phyloP scores from a whole-genome alignment of 768 basidiomycete species.

The Phaffia australis region DNA sequence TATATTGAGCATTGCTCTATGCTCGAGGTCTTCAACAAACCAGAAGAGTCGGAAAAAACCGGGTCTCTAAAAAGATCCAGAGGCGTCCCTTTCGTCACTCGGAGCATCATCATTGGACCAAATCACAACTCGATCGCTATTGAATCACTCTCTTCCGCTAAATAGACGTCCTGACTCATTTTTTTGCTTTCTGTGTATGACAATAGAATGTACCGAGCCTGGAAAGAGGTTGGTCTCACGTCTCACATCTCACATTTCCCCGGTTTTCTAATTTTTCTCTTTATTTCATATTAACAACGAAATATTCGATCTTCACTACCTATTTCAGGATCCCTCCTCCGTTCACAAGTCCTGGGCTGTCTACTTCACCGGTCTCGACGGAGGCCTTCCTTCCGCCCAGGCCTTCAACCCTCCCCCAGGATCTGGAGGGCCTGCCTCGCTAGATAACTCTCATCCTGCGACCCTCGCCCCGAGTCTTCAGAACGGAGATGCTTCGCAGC shows the following conservation, averaged over 20 bases:
- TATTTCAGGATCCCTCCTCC: conserved; percentile 63
- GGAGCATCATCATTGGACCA: too few species aligned
- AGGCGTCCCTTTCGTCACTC: too few species aligned
- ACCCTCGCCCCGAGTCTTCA: conserved; percentile 40
- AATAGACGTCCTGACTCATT: too few species aligned
- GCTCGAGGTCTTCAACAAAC: too few species aligned
- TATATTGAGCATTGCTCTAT: too few species aligned
- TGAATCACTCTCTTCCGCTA: background rate
- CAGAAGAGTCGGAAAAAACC: too few species aligned
- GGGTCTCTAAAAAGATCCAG: too few species aligned
- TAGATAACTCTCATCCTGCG: conserved; percentile 3
- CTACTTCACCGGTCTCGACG: conserved; percentile 88
- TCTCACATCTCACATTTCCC: background rate
- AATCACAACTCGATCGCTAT: too few species aligned
- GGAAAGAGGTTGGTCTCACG: conserved; percentile 32
- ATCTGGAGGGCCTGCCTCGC: conserved; percentile 36
- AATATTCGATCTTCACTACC: background rate
- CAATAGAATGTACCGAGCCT: conserved; percentile 67
- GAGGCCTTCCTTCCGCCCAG: conserved; percentile 53
- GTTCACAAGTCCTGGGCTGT: conserved; percentile 91
- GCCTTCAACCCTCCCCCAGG: conserved; percentile 78
- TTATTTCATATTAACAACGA: background rate
- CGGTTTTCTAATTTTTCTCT: background rate
- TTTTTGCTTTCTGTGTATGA: too few species aligned
- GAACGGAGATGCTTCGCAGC: conserved; percentile 54